These are phyloP conservation scores for Xanthoconium purpureum DNA, from an alignment of 768 basidiomycete genomes.

Conservation along the genomic window DNA sequence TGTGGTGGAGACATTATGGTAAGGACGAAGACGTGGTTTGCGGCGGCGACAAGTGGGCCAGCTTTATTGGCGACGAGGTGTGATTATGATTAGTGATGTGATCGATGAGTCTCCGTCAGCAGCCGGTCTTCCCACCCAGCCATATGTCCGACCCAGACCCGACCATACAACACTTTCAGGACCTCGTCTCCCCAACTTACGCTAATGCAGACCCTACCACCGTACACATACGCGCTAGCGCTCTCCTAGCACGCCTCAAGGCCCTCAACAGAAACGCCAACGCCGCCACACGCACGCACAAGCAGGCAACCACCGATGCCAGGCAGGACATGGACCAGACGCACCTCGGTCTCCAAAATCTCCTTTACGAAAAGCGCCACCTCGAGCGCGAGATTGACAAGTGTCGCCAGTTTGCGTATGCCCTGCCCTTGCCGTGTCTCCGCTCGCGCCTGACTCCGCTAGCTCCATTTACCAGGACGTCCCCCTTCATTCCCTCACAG, in stretches of 20 bases:
- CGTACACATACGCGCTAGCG: slow-evolving; percentile 64
- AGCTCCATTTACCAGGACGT: slow-evolving; percentile 91
- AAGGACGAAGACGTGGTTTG: not conserved
- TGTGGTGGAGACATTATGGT: slow-evolving; percentile 27
- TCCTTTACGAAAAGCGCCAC: slow-evolving; percentile 86
- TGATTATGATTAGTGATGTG: slow-evolving; percentile 17
- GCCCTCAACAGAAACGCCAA: slow-evolving; percentile 74
- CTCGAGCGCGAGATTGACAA: slow-evolving; percentile 90
- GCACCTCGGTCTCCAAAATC: slow-evolving; percentile 80
- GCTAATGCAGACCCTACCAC: slow-evolving; percentile 42
- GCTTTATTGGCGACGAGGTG: slow-evolving; percentile 23
- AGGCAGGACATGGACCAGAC: slow-evolving; percentile 90
- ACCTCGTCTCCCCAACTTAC: slow-evolving; percentile 52
- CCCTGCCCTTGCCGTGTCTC: not conserved
- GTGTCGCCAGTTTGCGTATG: slow-evolving; percentile 86
- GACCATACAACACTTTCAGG: slow-evolving; percentile 60
- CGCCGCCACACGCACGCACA: slow-evolving; percentile 65
- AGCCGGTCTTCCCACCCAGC: not conserved
- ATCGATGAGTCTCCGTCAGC: slow-evolving; percentile 12
- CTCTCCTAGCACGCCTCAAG: slow-evolving; percentile 78
- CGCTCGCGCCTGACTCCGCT: slow-evolving; percentile 2
- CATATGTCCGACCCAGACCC: slow-evolving; percentile 38
- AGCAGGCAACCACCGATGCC: slow-evolving; percentile 68
- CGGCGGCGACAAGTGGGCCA: not conserved
- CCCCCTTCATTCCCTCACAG: slow-evolving; percentile 64